Evolutionary conservation across 2,329 filamentous ascomycete genomes (phyloP).

Genomic region (Decorospora gaudefroyi): DNA sequence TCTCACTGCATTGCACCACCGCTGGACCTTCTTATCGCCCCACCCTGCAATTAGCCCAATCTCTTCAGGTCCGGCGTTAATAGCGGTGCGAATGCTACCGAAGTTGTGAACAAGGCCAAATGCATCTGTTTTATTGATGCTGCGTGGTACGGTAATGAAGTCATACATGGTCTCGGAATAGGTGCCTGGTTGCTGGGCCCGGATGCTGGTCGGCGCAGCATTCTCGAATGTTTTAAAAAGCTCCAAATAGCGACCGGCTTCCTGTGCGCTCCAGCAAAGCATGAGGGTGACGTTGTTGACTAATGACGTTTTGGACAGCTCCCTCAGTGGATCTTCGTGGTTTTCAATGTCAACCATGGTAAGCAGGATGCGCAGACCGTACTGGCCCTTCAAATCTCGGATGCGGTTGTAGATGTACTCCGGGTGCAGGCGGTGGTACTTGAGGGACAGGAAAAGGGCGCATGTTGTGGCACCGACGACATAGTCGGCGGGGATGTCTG

Average conservation of each 20-base stretch:
- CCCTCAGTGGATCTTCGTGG: slow-evolving; percentile 85
- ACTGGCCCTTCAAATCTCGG: slow-evolving; percentile 79
- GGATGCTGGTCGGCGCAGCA: slow-evolving; percentile 78
- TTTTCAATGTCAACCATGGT: slow-evolving; percentile 94
- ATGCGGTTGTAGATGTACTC: slow-evolving; percentile 98
- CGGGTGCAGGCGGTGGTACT: slow-evolving; percentile 95
- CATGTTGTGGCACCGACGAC: slow-evolving; percentile 85
- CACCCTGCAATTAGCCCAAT: slow-evolving; percentile 84
- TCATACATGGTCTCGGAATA: slow-evolving; percentile 89
- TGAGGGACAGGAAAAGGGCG: slow-evolving; percentile 88
- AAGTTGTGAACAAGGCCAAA: slow-evolving; percentile 89
- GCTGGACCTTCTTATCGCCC: slow-evolving; percentile 92
- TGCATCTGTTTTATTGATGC: slow-evolving; percentile 93
- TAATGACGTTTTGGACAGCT: slow-evolving; percentile 88
- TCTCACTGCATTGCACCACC: slow-evolving; percentile 79
- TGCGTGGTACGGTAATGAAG: slow-evolving; percentile 87
- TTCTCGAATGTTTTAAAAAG: slow-evolving; percentile 94
- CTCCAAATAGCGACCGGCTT: slow-evolving; percentile 92
- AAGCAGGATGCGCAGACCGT: slow-evolving; percentile 82
- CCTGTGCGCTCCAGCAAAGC: slow-evolving; percentile 90
- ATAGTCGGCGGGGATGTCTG: slow-evolving; percentile 94
- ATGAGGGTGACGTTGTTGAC: slow-evolving; percentile 93
- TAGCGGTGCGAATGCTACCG: slow-evolving; percentile 80
- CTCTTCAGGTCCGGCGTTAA: slow-evolving; percentile 87
- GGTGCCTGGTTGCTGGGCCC: slow-evolving; percentile 77